Base-by-base conservation (phyloP, 768 basidiomycete species). In the Termitomyces sp. region DNA sequence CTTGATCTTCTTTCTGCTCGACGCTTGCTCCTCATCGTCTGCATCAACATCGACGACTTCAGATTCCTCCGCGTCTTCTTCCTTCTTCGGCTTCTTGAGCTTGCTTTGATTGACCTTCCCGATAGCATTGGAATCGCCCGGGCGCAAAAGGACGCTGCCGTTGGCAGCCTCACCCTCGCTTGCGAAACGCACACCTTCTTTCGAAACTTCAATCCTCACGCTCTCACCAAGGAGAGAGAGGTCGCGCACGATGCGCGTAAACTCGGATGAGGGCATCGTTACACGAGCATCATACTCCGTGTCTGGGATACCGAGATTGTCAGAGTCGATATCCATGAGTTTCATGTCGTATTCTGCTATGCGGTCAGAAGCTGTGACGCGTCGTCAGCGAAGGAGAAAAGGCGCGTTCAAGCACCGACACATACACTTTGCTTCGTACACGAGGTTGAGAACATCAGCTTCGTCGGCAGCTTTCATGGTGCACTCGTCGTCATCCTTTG, bases 331-430 rank as follows among this genome's bases (percentile, higher is more conserved):
- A 67, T 98, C 96, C 96, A 99, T 98, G 53, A 98, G 85, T 72
- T 98, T 98, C 89, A 99, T 92, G 65, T 97, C 94, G 74, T 99
- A 99, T 69, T 98, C 93, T 26, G 94, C 94, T 53, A 98, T 88
- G 61, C 97, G 86, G 71, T 97, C 96, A 4, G 87, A 83, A 72
- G 86, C 95, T 97, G 63, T 5, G 37, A 43, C 48, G 54, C 48
- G 60, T 52, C 41, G 41, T 61, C 51, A 61, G 55, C 39, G 39
- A 44, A 18, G 47, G 37, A 42, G 24, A 55, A 44, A 58, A 48
- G 46, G 55, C 31, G 6, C 24, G 54, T 49, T 8, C 1, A 22
- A 53, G 22, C 29, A 22, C 1, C 37, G 46, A 27, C 59, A 49
- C 36, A 43, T 55, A 97, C 94, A 87, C 68, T 86, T 87, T 13